A percentile compares a stretch with the other conserved stretches of the same genome.
Evolutionary conservation across 805 yeast species (phyloP).

Genomic region (Metschnikowia matae): DNA sequence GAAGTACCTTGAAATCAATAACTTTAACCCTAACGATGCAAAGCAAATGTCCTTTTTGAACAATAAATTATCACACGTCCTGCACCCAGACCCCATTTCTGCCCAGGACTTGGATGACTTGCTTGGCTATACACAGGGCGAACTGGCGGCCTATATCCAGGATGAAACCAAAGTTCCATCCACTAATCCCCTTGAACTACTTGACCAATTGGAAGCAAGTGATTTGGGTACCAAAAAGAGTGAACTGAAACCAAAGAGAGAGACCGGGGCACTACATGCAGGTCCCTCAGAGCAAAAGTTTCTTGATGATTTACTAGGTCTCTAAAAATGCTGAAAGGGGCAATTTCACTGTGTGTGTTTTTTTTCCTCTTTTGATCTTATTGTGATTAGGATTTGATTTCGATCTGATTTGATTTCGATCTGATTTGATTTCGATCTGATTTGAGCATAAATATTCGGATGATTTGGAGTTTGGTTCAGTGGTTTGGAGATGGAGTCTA

Average conservation of each 20-base stretch:
- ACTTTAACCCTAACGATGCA: slow-evolving; percentile 23
- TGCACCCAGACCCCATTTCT: not conserved
- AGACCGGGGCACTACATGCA: not conserved
- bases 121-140: slow-evolving; percentile 3
- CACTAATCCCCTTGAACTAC: not conserved
- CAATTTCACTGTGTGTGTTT: no score
- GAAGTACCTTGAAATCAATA: slow-evolving; percentile 35
- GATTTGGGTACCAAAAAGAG: no score
- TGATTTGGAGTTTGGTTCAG: no score
- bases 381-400: no score
- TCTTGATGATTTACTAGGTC: slow-evolving; percentile 18
- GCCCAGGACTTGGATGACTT: slow-evolving; percentile 14
- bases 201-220: not conserved
- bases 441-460: no score
- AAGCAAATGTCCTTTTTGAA: slow-evolving; percentile 24
- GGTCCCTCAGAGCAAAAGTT: slow-evolving; percentile 8
- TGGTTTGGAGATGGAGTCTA: not conserved
- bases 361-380: no score
- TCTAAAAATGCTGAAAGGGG: not conserved
- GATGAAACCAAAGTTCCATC: not conserved
- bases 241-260: no score
- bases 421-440: no score
- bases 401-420: no score
- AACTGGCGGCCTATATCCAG: not conserved
- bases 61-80: slow-evolving; percentile 14